These are phyloP conservation scores for Pseudonitzschia delicatissima DNA, from an alignment of 108 stramenopile genomes.

Conservation along the genomic window DNA sequence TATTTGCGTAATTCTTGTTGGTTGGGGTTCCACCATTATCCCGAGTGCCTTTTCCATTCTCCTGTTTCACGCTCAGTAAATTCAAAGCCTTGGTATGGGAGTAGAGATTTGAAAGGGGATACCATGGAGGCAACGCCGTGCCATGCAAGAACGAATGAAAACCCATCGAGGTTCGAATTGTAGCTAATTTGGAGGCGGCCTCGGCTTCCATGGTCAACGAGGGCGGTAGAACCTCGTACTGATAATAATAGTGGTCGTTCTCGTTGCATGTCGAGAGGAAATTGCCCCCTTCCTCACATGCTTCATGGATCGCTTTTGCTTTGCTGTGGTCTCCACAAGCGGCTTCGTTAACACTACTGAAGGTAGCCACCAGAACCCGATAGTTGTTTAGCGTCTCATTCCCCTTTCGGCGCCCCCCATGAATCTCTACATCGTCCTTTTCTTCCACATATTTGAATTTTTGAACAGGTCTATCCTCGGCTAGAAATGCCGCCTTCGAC, in stretches of 20 bases:
- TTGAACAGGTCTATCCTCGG: constrained; percentile 31
- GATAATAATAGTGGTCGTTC: constrained; percentile 34
- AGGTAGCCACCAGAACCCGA: constrained; percentile 53
- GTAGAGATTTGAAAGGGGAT: constrained; percentile 48
- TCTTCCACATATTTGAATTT: constrained; percentile 41
- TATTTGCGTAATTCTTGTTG: not conserved
- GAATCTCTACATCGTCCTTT: not conserved
- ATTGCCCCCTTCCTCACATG: constrained; percentile 46
- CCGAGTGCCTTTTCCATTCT: constrained; percentile 37
- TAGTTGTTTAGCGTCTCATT: constrained; percentile 27
- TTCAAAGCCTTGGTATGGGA: constrained; percentile 28
- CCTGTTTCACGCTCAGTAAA: constrained; percentile 45
- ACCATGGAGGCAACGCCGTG: constrained; percentile 52
- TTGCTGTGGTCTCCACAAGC: constrained; percentile 25
- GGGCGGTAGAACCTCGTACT: constrained; percentile 38
- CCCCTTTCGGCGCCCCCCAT: not conserved
- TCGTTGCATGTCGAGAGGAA: constrained; percentile 26
- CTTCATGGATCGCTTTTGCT: constrained; percentile 25
- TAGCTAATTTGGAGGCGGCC: not conserved
- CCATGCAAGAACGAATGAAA: constrained; percentile 44
- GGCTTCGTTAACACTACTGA: constrained; percentile 34
- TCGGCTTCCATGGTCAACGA: constrained; percentile 10
- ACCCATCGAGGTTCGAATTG: constrained; percentile 36
- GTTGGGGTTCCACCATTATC: no score
- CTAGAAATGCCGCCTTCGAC: not conserved